phyloP scores from a whole-genome alignment of 2,329 filamentous ascomycete species.

The Zymoseptoria ardabiliae region DNA sequence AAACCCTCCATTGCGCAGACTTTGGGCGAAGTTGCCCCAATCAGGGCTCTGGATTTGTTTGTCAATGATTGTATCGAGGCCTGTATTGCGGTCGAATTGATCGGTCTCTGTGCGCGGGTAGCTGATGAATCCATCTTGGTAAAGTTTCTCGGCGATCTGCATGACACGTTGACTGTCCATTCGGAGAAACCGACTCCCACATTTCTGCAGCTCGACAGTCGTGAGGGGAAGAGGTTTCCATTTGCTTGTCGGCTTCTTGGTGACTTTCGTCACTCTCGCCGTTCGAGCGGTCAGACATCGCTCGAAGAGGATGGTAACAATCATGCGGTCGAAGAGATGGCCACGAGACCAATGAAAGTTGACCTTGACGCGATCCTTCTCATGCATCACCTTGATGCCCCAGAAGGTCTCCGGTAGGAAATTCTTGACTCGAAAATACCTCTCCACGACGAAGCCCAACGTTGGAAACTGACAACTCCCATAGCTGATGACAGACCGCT shows the following conservation, averaged over 20 bases:
- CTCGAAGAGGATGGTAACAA: slow-evolving; percentile 76
- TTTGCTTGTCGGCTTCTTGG: slow-evolving; percentile 86
- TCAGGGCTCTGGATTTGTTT: slow-evolving; percentile 69
- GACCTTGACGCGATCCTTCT: slow-evolving; percentile 68
- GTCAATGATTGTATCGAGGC: slow-evolving; percentile 69
- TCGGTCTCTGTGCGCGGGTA: slow-evolving; percentile 97
- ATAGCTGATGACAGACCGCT: slow-evolving; percentile 39
- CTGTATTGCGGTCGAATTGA: slow-evolving; percentile 84
- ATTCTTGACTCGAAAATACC: slow-evolving; percentile 87
- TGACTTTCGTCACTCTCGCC: slow-evolving; percentile 75
- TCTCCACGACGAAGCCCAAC: slow-evolving; percentile 90
- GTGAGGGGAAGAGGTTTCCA: slow-evolving; percentile 91
- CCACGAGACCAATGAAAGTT: slow-evolving; percentile 77
- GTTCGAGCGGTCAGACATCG: slow-evolving; percentile 68
- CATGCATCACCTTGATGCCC: slow-evolving; percentile 79
- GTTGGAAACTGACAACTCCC: slow-evolving; percentile 91
- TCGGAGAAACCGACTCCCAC: slow-evolving; percentile 79
- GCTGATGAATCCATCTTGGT: slow-evolving; percentile 92
- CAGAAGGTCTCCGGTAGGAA: slow-evolving; percentile 91
- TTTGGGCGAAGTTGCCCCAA: slow-evolving; percentile 79
- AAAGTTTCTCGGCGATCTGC: slow-evolving; percentile 75
- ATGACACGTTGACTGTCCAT: slow-evolving; percentile 90
- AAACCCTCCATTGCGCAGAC: slow-evolving; percentile 67
- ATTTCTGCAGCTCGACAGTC: slow-evolving; percentile 93
- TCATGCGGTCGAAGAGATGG: slow-evolving; percentile 80